phyloP scores from a whole-genome alignment of 2,329 filamentous ascomycete species.

The Scedosporium minutisporum region DNA sequence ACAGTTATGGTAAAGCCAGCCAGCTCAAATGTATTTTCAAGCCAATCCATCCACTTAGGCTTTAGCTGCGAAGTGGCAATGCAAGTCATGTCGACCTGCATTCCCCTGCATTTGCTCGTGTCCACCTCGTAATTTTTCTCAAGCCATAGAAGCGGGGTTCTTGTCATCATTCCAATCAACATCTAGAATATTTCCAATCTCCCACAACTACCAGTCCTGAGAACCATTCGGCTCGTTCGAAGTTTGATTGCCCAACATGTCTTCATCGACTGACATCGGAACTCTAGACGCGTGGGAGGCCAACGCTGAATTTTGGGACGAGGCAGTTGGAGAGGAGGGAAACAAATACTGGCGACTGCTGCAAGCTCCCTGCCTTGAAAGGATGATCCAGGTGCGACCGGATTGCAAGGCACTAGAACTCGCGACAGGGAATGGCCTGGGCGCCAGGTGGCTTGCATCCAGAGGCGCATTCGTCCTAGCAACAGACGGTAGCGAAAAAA shows the following conservation, averaged over 20 bases:
- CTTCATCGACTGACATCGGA: neutral
- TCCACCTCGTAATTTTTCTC: no score
- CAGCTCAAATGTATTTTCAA: no score
- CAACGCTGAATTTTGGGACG: slow-evolving; percentile 34
- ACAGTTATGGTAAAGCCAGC: no score
- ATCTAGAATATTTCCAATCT: no score
- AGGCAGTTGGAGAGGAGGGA: slow-evolving; percentile 25
- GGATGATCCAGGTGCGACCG: slow-evolving; percentile 19
- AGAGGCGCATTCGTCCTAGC: slow-evolving; percentile 28
- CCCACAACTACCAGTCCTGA: no score
- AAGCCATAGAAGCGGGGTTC: no score
- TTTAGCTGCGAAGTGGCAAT: no score
- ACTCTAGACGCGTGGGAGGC: slow-evolving; percentile 27
- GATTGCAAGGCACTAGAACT: slow-evolving; percentile 31
- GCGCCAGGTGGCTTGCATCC: slow-evolving; percentile 31
- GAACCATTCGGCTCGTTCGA: neutral
- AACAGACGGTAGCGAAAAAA: slow-evolving; percentile 31
- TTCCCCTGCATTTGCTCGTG: no score
- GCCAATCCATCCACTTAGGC: no score
- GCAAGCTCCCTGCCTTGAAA: slow-evolving; percentile 28
- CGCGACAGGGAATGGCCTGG: slow-evolving; percentile 39
- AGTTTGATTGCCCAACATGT: neutral
- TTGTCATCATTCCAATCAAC: no score
- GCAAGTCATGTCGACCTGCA: no score
- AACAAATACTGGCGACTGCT: slow-evolving; percentile 35